Conservation (phyloP, 768 basidiomycete species). For the Lentinula edodes region DNA sequence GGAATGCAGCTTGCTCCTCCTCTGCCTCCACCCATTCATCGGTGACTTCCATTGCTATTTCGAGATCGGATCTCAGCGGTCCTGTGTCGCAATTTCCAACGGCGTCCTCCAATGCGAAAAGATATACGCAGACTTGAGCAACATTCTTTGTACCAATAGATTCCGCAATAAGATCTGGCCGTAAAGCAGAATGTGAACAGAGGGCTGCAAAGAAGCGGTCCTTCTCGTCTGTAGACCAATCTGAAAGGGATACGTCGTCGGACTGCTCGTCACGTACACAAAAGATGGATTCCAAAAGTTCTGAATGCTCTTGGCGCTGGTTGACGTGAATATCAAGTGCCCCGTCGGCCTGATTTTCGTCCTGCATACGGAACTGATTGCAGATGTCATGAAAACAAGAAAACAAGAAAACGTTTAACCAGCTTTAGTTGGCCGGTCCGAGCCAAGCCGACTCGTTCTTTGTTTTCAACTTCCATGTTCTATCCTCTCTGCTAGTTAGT, state of each 20-base stretch:
- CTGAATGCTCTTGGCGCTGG: not conserved
- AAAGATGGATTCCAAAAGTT: not conserved
- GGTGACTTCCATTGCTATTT: constrained; percentile 30
- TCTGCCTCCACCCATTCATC: constrained; percentile 29
- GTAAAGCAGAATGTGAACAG: constrained; percentile 57
- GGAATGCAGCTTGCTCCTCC: constrained; percentile 22
- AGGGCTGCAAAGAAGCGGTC: constrained; percentile 68
- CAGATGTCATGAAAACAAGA: too few species aligned
- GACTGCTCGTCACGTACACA: not conserved
- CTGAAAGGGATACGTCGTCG: constrained; percentile 17
- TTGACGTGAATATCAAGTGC: not conserved
- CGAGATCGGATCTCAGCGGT: constrained; percentile 6
- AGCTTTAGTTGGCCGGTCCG: too few species aligned
- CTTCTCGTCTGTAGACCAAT: constrained; percentile 69
- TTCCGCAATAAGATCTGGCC: constrained; percentile 73
- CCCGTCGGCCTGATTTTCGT: not conserved
- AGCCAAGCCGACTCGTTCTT: not conserved
- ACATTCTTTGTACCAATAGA: constrained; percentile 61
- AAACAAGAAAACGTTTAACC: too few species aligned
- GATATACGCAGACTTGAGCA: constrained; percentile 63
- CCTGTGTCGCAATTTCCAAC: constrained; percentile 6
- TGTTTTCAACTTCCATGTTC: not conserved
- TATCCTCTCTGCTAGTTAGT: not conserved
- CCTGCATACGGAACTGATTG: not conserved
- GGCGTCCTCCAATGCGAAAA: constrained; percentile 38